Conservation (phyloP, 1,284 basidiomycete genomes). For the Violaceomyces palustris region DNA sequence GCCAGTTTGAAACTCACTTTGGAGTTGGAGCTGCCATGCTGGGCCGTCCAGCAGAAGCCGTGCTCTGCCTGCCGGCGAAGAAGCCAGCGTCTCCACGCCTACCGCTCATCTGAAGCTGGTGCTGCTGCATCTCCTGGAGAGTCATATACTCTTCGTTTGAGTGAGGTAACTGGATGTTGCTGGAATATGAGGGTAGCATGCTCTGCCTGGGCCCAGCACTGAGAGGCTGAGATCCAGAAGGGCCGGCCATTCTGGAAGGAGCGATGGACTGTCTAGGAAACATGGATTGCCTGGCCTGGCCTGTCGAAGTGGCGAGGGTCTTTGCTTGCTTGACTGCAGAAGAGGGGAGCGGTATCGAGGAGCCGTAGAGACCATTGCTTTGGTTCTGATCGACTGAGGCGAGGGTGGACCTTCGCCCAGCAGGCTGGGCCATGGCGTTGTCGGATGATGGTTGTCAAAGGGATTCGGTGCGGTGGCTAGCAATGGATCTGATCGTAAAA, state of each 20-base stretch:
- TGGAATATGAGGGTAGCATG: too few relatives aligned
- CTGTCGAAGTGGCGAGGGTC: constrained; percentile 8
- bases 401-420: constrained; percentile 36
- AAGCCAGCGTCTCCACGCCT: constrained; percentile 16
- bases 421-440: constrained; percentile 27
- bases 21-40: constrained; percentile 37
- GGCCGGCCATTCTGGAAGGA: too few relatives aligned
- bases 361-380: constrained; percentile 25
- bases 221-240: too few relatives aligned
- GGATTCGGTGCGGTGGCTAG: too few relatives aligned
- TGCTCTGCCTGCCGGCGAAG: constrained; percentile 25
- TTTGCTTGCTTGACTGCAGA: constrained; percentile 30
- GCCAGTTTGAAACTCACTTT: constrained; percentile 17
- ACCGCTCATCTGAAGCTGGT: constrained; percentile 10
- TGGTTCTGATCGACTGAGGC: constrained; percentile 40
- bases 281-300: constrained; percentile 27
- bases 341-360: constrained; percentile 21
- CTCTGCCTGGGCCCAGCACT: too few relatives aligned
- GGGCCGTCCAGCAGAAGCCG: constrained; percentile 23
- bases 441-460: too few relatives aligned
- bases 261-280: constrained; percentile 23
- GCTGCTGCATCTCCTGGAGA: constrained; percentile 6
- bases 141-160: neutral
- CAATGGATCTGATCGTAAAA: too few relatives aligned
- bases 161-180: neutral